Conservation (phyloP, 768 basidiomycete genomes). For the Krasilnikovozyma curviuscula region DNA sequence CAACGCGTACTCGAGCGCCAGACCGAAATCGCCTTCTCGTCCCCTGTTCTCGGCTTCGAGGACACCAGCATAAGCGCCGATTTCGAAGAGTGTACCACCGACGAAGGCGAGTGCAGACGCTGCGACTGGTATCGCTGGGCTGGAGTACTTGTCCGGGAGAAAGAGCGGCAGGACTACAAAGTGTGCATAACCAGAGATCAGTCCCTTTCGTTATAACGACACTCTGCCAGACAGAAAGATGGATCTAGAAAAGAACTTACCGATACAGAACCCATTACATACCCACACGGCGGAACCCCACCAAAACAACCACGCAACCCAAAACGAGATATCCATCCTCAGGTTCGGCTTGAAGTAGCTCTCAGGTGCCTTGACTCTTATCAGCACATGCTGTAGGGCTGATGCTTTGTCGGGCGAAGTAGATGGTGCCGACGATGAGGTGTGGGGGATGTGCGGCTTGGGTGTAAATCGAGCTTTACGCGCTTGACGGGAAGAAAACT, state of each 20-base stretch:
- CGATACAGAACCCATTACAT: background rate
- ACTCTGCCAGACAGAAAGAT: background rate
- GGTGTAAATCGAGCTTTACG: background rate
- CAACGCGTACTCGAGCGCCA: background rate
- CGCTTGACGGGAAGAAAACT: background rate
- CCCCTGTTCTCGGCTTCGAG: constrained; percentile 32
- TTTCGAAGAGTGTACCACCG: constrained; percentile 43
- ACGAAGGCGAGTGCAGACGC: constrained; percentile 37
- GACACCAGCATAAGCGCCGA: constrained; percentile 37
- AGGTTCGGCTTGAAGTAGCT: background rate
- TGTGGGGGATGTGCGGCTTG: background rate
- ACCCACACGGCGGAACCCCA: constrained; percentile 5
- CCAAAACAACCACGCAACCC: constrained; percentile 5
- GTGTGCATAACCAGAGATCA: constrained; percentile 1
- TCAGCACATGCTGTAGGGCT: background rate
- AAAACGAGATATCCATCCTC: constrained; percentile 1
- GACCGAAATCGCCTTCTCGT: background rate
- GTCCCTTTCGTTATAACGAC: background rate
- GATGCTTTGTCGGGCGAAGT: background rate
- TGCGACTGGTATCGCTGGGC: constrained; percentile 11
- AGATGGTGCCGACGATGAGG: background rate
- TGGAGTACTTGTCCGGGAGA: background rate
- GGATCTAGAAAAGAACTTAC: background rate
- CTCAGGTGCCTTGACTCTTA: background rate
- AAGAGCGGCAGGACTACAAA: constrained; percentile 1